Base-by-base conservation (phyloP, 23 red algal species). In the Gracilaria domingensis region DNA sequence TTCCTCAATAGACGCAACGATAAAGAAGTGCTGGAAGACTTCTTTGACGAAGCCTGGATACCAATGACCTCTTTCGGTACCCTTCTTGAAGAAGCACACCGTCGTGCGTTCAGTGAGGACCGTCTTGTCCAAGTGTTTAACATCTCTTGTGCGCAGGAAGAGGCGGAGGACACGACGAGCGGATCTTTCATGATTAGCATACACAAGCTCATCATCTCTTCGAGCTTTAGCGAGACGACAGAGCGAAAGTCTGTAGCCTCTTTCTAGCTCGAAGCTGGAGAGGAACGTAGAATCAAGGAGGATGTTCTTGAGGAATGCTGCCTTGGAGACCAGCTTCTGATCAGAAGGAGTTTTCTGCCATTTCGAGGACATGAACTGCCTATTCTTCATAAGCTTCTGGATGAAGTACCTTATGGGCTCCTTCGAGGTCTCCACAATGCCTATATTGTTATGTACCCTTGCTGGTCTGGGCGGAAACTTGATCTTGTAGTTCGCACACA, bases 261-360 rank as follows among this genome's bases (percentile, higher is more conserved):
- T n/a, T 3, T 39, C 82, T 21, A 86, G 82, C 55, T 86, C 82
- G 32, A 86, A 86, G 28, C 82, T 55, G 42, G 17, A 39, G 29
- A 84, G 18, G 3, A 37, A 18, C 29, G 18, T 60, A 3, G 29
- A 62, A 4, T 0, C 53, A 13, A 62, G 57, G 0, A 84, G 53
- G 7, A 84, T 61, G 28, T 65, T 84, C 16, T 61, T 84, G 5
- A 84, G 54, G 12, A 64, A 64, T 5, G 12, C 57, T 5, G 80
- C 58, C 12, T 47, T 28, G 13, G 26, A 66, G 33, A 84, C 59
- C 7, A 62, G 24, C 13, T 62, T 18, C 4, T 44, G 71, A 20
- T 44, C 59, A 62, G 59, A 62, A 8, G 23, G 59, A 6, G 4
- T 2, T 24, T 29, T 1, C 8, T 62, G 23, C 26, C 59, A 29